Evolutionary conservation across 2,329 filamentous ascomycete genomes (phyloP), one percentile per base, ranked within the genome.

Genomic region (Dothiorella sarmentorum): DNA sequence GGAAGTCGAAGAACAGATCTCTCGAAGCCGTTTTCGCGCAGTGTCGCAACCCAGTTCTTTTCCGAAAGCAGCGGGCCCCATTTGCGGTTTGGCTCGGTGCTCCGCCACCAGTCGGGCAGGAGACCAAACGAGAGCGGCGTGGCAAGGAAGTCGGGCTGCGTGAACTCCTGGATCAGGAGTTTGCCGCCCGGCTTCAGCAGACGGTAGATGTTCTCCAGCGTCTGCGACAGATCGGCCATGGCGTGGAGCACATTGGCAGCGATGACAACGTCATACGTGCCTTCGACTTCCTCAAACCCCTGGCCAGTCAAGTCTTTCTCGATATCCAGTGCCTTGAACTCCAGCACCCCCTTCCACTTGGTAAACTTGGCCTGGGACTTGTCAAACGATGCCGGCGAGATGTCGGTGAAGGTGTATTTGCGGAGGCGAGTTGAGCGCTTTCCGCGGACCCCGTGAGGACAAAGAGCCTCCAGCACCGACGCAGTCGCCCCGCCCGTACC

Each of bases 101-200:
- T 53, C 15, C 49, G 49, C 62, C 62, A 63, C 62, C 62, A 63
- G 18, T 44, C 27, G 5, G 52, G 52, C 9, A 56, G 52, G 17
- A 56, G 52, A 7, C 37, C 52, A n/a, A 56, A 44, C 11, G 49
- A 40, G 5, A 53, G 31, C 0, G 49, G 31, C 9, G 20, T 38
- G 3, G 52, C 38, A 15, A 43, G 37, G n/a, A 56, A 56, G 3
- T 43, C 40, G 18, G 44, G 31, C 18, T 33, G 56, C 13, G 42
- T 6, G 63, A 61, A 22, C 64, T 44, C 40, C 2, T 45, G 42
- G 62, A 59, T 69, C 62, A 81, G 27, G 0, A 82, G 63, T 18
- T 76, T 72, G 0, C 79, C 80, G 1, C 74, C 76, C 0, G 79
- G 76, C 18, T 62, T 64, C 0, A 70, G 58, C 2, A 71, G 52